A percentile compares a stretch with the other conserved stretches of the same genome.
Conservation (phyloP, 148 eudicot species). For the Cornus florida region DNA sequence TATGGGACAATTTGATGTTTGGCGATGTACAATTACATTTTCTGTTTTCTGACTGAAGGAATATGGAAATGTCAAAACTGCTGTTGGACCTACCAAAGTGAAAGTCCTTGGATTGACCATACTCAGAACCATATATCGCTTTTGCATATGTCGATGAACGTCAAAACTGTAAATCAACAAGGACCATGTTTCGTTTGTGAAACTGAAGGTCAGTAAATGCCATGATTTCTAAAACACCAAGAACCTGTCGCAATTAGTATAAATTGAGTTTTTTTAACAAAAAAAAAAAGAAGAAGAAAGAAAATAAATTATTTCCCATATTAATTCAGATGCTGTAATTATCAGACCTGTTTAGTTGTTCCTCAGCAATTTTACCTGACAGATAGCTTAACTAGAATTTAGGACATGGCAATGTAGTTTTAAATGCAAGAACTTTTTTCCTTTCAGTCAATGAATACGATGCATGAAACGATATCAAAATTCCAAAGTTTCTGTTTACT, state of each 20-base stretch:
- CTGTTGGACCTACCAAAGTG: constrained; percentile 44
- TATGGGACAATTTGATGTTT: background rate
- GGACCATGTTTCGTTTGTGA: constrained; percentile 27
- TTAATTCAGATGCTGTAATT: no score
- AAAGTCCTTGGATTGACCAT: constrained; percentile 29
- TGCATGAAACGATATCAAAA: background rate
- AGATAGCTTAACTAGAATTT: background rate
- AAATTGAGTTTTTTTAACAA: background rate
- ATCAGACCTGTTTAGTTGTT: background rate
- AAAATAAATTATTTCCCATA: no score
- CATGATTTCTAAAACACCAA: background rate
- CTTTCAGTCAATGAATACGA: background rate
- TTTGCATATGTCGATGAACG: constrained; percentile 36
- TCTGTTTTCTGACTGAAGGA: constrained; percentile 22
- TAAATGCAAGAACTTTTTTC: background rate
- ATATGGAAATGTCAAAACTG: constrained; percentile 60
- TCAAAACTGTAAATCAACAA: constrained; percentile 23
- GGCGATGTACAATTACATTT: background rate
- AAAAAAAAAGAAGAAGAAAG: background rate
- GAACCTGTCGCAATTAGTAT: background rate
- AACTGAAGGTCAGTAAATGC: constrained; percentile 37
- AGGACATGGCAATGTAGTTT: background rate
- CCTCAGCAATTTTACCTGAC: background rate
- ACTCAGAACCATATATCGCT: constrained; percentile 23
- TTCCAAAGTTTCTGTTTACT: no score